Evolutionary conservation across 2,329 filamentous ascomycete species (phyloP), one percentile per base, ranked within the genome.

Genomic region (Diaporthe vaccinii): DNA sequence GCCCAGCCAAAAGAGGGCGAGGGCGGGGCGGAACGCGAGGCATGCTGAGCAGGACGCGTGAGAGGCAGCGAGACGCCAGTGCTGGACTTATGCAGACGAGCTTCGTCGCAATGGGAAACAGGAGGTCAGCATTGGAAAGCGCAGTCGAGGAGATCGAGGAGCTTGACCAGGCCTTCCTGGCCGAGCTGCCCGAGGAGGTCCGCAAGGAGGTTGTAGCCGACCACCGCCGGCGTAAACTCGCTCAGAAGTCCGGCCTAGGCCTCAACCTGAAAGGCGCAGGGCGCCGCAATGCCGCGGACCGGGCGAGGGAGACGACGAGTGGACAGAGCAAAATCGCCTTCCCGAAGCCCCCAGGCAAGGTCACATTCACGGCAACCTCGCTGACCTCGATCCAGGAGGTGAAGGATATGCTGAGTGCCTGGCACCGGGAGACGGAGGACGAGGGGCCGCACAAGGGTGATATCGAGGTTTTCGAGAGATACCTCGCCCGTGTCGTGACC

Each of bases 401-500:
- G 72, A 90, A 95, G 59, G 88, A 91, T 51, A 95, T 95, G 81
- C 86, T 98, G 20, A 90, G 87, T 73, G 91, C 91, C 5, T 99
- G 97, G 97, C 89, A 95, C 78, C 82, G 85, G 3, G 91, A 93
- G 76, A 98, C 96, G 76, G 86, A 83, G 49, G 87, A 87, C 7
- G 93, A 96, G 4, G 95, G 94, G 0, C 97, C 97, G 1, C 95
- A 97, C 83, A 84, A 85, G 0, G 91, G 94, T 74, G 97, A 99
- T 83, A 92, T 96, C 0, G 89, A 88, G 55, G 92, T 96, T 51
- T 87, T 98, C 76, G 90, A 89, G 72, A 89, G 87, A 79, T 98
- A 98, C 82, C 83, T 98, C 41, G 86, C 82, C 7, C 89, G 89
- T 36, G 94, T 98, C 0, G 89, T 98, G 0, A 76, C 85, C 1